These are phyloP conservation scores for Hygrocybe punicea DNA, from an alignment of 768 basidiomycete genomes.

Conservation along the genomic window DNA sequence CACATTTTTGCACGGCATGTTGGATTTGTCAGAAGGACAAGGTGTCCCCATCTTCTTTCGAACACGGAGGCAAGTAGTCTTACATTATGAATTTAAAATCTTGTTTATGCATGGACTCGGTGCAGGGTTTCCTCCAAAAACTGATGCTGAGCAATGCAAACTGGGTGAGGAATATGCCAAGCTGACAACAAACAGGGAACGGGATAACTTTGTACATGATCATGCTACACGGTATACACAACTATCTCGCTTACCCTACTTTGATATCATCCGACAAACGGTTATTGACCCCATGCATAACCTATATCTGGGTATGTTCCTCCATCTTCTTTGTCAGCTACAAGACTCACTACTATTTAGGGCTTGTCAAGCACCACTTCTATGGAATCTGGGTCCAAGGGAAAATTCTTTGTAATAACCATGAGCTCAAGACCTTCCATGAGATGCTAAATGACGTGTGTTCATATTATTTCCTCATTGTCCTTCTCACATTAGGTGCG, in stretches of 20 bases:
- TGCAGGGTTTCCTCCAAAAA: not conserved
- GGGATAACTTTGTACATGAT: no score
- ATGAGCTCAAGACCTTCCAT: conserved; percentile 7
- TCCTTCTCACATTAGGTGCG: no score
- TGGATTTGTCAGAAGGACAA: conserved; percentile 21
- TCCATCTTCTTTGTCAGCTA: not conserved
- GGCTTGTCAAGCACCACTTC: conserved; percentile 12
- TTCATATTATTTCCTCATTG: no score
- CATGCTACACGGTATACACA: no score
- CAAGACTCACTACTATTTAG: not conserved
- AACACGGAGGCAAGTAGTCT: not conserved
- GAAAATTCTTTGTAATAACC: conserved; percentile 10
- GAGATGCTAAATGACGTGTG: not conserved
- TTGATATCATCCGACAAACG: conserved; percentile 23
- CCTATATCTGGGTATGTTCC: conserved; percentile 22
- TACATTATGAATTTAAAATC: not conserved
- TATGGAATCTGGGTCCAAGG: conserved; percentile 18
- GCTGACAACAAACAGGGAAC: no score
- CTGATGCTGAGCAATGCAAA: not conserved
- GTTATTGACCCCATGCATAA: conserved; percentile 36
- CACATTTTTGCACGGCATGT: conserved; percentile 34
- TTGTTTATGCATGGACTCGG: not conserved
- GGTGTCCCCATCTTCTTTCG: not conserved
- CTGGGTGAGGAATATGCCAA: no score
- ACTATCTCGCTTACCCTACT: no score